Base-by-base conservation (phyloP, 1,139 yeast genomes). In the Entelexis sorbosivorans region DNA sequence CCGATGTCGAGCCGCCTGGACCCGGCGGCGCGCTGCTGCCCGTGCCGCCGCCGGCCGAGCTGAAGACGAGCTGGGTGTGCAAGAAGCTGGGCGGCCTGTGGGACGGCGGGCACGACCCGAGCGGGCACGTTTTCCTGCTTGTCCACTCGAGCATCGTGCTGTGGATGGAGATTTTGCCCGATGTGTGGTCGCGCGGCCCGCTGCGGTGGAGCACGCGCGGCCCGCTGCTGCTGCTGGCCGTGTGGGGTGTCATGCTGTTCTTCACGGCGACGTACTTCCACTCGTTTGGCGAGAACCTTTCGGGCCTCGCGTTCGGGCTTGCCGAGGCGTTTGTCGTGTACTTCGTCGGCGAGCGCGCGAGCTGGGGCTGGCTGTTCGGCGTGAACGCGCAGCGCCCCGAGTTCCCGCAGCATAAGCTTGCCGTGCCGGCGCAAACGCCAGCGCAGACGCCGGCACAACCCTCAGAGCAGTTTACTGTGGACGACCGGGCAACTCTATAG, bases 31-130 rank as follows among this genome's bases (percentile, higher is more conserved):
- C 32, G n/a, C 28, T 19, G 22, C 19, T 34, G 31, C 47, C 44
- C 55, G 49, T 20, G 50, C 46, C 14, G 48, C 51, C 19, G 47
- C 49, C 20, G 45, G 26, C 10, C 34, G 22, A 24, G 32, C 45
- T 28, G 26, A 19, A 14, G 20, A 19, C 43, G 11, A 49, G 56
- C 36, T 10, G 43, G 20, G 34, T 32, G 2, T 60, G 59, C 54
- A 49, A 57, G 46, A 22, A 56, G 66, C 2, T 78, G 84, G 17
- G 71, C 72, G 42, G 68, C 69, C 6, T 20, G 3, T 89, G 97
- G 98, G 64, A 63, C 10, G 96, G 96, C 1, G 98, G 98, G 0
- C 95, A 87, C 63, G 98, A 91, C 68, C 95, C 97, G 14, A 82
- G 93, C 56, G 98, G 98, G 0, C 98, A 91, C 64, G 84, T 87